Evolutionary conservation across 768 basidiomycete species (phyloP), one percentile per base, ranked within the genome.

Genomic region (Tulasnella sp.): DNA sequence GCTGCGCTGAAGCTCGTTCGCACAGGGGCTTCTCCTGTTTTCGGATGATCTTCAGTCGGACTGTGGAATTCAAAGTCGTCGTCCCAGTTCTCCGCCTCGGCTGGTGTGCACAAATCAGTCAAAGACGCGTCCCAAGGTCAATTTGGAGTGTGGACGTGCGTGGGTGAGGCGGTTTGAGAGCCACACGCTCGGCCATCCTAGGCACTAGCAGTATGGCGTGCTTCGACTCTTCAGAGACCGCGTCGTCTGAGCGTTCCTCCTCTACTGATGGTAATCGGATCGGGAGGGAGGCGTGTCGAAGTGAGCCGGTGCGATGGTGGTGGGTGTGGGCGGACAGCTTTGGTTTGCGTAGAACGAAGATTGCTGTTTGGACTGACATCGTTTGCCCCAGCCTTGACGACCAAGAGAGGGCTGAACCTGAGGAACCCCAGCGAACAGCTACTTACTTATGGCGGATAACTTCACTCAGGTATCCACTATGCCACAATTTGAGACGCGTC

Each of bases 71-170:
- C 92, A 83, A 93, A 94, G 84, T 94, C 93, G 82, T 93, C 93
- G 86, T 94, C 93, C 93, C 93, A 94, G 85, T 91, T 93, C 86
- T 94, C 93, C 79, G 90, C 88, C 7, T 89, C 85, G 80, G 86
- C 88, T 88, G 44, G 18, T 75, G 9, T 7, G 50, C 8, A 50
- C 0, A 3, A 28, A 28, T 50, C n/a, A 75, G 46, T 24, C 9
- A 50, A 75, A 75, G 60, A 64, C 60, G 60, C 60, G 60, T 64
- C 60, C 31, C 5, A 34, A 64, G 16, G 24, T 12, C 28, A 24
- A 7, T 31, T 9, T 9, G 44, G 64, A 31, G 34, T 28, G 34
- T 37, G 64, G 16, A 37, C 64, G 64, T 69, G 37, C 64, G 31
- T 69, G 64, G 64, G 16, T 69, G 64, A 69, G 64, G 64, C 64